phyloP scores from a whole-genome alignment of 2,329 filamentous ascomycete species.

The Fusarium globosum region DNA sequence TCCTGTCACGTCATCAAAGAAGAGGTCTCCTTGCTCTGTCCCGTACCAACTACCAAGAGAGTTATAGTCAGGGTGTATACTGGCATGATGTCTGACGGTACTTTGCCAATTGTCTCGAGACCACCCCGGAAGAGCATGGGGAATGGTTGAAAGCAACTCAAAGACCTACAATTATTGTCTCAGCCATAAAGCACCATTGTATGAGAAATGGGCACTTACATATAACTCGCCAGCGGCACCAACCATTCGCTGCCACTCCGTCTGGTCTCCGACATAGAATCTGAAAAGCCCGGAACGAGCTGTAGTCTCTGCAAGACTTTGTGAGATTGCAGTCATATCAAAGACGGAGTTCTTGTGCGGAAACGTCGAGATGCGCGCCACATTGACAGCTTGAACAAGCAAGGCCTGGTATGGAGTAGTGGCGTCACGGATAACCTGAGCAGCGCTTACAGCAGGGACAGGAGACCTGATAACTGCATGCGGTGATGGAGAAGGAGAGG shows the following conservation, averaged over 20 bases:
- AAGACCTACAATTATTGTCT: not conserved
- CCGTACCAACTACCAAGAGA: not conserved
- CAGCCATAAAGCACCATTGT: accelerated
- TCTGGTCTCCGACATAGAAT: not conserved
- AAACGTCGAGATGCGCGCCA: not conserved
- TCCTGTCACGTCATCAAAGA: not conserved
- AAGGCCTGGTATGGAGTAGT: not conserved
- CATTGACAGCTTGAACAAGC: not conserved
- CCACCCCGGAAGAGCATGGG: not conserved
- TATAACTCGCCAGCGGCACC: not conserved
- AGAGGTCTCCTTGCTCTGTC: not conserved
- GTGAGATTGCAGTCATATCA: not conserved
- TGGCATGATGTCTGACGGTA: not conserved
- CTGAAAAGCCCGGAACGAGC: not conserved
- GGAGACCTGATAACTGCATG: not conserved
- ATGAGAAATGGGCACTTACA: accelerated
- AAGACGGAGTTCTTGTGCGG: not conserved
- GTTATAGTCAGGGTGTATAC: not conserved
- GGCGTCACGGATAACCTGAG: not conserved
- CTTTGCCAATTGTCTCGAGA: slow-evolving; percentile 1
- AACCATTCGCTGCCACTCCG: not conserved
- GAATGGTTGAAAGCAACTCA: not conserved
- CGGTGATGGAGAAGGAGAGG: not conserved
- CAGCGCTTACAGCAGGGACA: not conserved
- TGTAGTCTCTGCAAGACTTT: not conserved